These are phyloP conservation scores for Ceratobasidium sp. DNA, from an alignment of 1,284 basidiomycete genomes.

Conservation along the genomic window DNA sequence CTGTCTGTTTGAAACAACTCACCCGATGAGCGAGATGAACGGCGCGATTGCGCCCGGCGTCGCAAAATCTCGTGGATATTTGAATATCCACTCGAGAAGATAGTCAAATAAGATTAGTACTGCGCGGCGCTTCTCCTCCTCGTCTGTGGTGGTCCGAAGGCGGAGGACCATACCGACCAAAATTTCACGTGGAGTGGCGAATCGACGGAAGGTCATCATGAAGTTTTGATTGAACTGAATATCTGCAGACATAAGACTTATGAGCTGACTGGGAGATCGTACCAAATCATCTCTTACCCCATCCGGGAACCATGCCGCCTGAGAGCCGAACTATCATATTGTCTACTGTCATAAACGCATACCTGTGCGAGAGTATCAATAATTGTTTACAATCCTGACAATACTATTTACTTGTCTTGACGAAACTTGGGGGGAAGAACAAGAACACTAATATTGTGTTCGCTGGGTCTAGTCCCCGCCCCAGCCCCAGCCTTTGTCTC, in stretches of 20 bases:
- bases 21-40: slow-evolving; percentile 77
- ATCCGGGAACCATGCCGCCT: neutral
- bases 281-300: neutral
- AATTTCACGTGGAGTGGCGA: slow-evolving; percentile 78
- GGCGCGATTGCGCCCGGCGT: slow-evolving; percentile 79
- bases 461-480: neutral
- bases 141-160: slow-evolving; percentile 55
- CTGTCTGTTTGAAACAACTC: slow-evolving; percentile 74
- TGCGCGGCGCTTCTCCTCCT: slow-evolving; percentile 24
- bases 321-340: slow-evolving; percentile 25
- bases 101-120: slow-evolving; percentile 66
- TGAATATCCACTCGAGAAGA: slow-evolving; percentile 77
- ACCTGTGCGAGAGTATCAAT: neutral
- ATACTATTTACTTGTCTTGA: slow-evolving; percentile 25
- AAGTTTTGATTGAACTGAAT: slow-evolving; percentile 80
- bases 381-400: too few relatives aligned
- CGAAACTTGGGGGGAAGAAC: slow-evolving; percentile 9
- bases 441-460: neutral
- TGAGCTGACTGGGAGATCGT: slow-evolving; percentile 37
- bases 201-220: slow-evolving; percentile 82
- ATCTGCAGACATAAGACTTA: slow-evolving; percentile 62
- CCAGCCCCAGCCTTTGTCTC: neutral
- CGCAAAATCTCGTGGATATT: slow-evolving; percentile 81
- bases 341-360: slow-evolving; percentile 37
- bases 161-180: slow-evolving; percentile 86